A percentile compares a stretch with the other conserved stretches of the same genome.
Conservation (phyloP, 148 eudicot species). For the Polygonum maritimum region DNA sequence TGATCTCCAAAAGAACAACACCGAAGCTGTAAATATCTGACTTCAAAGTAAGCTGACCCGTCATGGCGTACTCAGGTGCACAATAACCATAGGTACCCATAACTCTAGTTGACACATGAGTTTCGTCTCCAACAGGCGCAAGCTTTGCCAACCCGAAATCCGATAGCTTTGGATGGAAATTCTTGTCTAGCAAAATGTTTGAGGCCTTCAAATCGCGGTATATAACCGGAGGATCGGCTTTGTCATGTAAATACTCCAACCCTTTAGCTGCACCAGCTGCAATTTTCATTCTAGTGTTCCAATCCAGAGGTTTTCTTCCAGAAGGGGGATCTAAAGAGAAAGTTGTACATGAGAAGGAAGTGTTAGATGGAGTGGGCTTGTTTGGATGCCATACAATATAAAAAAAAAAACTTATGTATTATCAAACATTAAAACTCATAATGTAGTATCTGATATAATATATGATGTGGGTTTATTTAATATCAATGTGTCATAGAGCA, state of each 20-base stretch:
- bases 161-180: conserved; percentile 18
- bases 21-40: conserved; percentile 23
- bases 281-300: conserved; percentile 23
- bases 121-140: conserved; percentile 19
- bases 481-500: too few species aligned
- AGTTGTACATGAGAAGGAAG: background rate
- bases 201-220: conserved; percentile 20
- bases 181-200: conserved; percentile 17
- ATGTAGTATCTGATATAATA: too few species aligned
- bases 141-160: conserved; percentile 26
- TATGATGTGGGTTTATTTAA: background rate
- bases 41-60: conserved; percentile 19
- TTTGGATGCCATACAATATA: background rate
- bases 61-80: conserved; percentile 18
- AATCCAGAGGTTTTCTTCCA: conserved; percentile 17
- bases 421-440: too few species aligned
- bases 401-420: too few species aligned
- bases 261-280: conserved; percentile 23
- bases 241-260: conserved; percentile 21
- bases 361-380: background rate
- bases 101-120: conserved; percentile 19
- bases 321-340: background rate
- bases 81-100: conserved; percentile 18
- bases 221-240: conserved; percentile 19
- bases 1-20: conserved; percentile 58